Evolutionary conservation across 129 eudicot genomes (phyloP).

Genomic region (Flaveria trinervia): DNA sequence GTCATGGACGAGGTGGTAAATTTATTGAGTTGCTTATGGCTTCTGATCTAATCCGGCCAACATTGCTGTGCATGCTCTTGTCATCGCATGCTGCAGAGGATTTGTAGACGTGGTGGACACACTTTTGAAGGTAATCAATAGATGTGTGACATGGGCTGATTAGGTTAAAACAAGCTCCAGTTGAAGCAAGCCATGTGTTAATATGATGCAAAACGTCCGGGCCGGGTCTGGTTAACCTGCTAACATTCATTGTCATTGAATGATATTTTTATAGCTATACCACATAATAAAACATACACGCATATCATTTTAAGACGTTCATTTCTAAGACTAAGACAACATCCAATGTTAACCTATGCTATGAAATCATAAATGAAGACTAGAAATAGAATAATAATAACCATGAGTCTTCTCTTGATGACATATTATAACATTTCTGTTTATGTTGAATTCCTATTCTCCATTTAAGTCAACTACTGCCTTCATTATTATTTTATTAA

Average conservation of each 20-base stretch:
- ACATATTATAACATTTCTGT: neutral
- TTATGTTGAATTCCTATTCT: neutral
- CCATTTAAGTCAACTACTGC: neutral
- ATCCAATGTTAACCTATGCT: neutral
- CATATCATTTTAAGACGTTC: neutral
- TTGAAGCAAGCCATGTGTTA: conserved; percentile 5
- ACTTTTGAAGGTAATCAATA: conserved; percentile 61
- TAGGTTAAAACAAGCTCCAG: neutral
- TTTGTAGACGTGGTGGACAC: conserved; percentile 62
- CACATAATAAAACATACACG: neutral
- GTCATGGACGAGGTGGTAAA: conserved; percentile 62
- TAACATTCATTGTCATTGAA: neutral
- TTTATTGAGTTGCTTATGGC: conserved; percentile 66
- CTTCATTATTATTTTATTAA: conserved; percentile 25
- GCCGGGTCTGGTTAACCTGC: neutral
- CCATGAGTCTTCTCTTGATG: neutral
- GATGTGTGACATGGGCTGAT: neutral
- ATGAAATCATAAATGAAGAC: neutral
- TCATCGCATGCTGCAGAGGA: conserved; percentile 92
- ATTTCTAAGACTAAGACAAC: neutral
- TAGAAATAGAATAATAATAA: neutral
- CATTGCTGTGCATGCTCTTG: conserved; percentile 78
- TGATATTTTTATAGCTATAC: neutral
- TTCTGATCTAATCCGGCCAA: conserved; percentile 87
- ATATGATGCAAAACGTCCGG: neutral